Base-by-base conservation (phyloP, 1,139 yeast genomes). In the Candida glucosophila region DNA sequence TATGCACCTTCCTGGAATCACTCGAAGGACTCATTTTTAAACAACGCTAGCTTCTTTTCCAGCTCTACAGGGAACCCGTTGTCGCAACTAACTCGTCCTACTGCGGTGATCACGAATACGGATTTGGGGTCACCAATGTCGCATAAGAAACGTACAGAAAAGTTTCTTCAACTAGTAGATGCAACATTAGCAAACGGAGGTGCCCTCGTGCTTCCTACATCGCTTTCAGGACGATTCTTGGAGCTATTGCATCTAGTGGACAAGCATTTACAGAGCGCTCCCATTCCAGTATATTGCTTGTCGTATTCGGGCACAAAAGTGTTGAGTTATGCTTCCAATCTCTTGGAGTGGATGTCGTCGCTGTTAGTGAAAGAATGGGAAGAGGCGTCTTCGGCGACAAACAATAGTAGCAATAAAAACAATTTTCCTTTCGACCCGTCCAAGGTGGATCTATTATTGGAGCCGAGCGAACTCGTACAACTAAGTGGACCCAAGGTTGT, bases 1-100 rank as follows among this genome's bases (percentile, higher is more conserved):
- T 85, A 86, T 50, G 95, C 96, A 0, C 90, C 93, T 4, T 77
- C 83, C 24, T 90, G 98, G 97, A 88, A 88, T 47, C 98, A 90
- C 49, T 78, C 96, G 2, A 75, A 76, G 35, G 97, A 90, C 43
- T 70, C 83, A 0, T 88, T 86, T 41, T 57, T 90, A 30, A 81
- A 80, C 40, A 73, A 82, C 30, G 90, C 96, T n/a, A 74, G 79
- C 10, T 66, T 86, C 28, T 53, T 81, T 25, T 50, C 65, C 6
- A 35, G 58, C 5, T 37, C 57, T 7, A 58, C 52, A 14, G 70
- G 67, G 6, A 58, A 68, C 27, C 76, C 90, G 0, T 53, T 73
- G n/a, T 67, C 80, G 5, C 68, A 74, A 26, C 57, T 88, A 17
- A 49, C 73, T 36, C 66, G 94, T 42, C 96, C 98, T 2, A 79